Evolutionary conservation across 345 rosid genomes (phyloP), one percentile per base, ranked within the genome.

Genomic region (Xanthoceras sorbifolium): DNA sequence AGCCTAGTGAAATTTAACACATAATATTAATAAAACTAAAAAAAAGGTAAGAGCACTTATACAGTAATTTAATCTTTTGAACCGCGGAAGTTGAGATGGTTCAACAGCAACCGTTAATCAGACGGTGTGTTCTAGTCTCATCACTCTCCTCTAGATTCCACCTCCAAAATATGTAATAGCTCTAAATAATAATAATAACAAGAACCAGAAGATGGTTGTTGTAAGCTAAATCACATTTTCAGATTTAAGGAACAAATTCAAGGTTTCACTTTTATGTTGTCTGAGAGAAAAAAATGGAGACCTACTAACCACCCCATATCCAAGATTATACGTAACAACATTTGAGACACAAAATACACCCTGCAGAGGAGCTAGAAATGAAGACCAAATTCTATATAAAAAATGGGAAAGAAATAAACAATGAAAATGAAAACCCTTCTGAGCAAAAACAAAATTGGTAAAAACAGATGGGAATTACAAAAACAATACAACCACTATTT

Each of bases 261-360:
- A 26, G 12, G 57, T 9, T n/a, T 29, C 62, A 29, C n/a, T 29
- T 32, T 42, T 68, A n/a, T 22, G 44, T 0, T 52, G 65, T 23
- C 31, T 31, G 34, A 18, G 12, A n/a, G n/a, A 31, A 23, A 72
- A 68, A 60, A 40, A 40, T 61, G 28, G 67, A 73, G 40, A 15
- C 42, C 26, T 73, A 42, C 59, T 9, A 44, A 28, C 12, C 68
- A n/a, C n/a, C n/a, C n/a, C n/a, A 61, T 6, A 40, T 61, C 23
- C 57, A 62, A 14, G 18, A 62, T 62, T 72, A 59, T 42, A 42
- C 29, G 44, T 22, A 9, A 18, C 68, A 44, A n/a, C n/a, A n/a
- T n/a, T 44, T 36, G 18, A 40, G n/a, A 61, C 44, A 23, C 57
- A 72, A 42, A 72, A 72, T 61, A 72, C 40, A 60, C 31, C 67